Percentiles rank a stretch among this genome's conserved stretches.
phyloP scores from a whole-genome alignment of 2,329 filamentous ascomycete genomes.

The Trichoderma sp. region DNA sequence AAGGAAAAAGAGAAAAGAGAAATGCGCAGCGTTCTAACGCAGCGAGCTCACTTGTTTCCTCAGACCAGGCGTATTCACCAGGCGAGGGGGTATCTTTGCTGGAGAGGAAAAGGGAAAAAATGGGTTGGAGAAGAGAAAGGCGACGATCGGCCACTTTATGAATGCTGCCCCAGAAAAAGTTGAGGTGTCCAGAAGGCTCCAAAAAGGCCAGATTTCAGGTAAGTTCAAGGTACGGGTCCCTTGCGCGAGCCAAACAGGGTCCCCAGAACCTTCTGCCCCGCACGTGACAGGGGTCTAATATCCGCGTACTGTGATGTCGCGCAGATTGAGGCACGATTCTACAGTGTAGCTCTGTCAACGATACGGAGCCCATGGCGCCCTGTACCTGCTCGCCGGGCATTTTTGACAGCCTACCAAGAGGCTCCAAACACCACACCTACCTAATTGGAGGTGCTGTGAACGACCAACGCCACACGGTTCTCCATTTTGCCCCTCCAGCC shows the following conservation, averaged over 20 bases:
- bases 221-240: constrained; percentile 22
- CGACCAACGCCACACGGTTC: constrained; percentile 3
- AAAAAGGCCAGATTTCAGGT: constrained; percentile 55
- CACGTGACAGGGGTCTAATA: constrained; percentile 35
- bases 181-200: constrained; percentile 48
- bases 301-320: neutral
- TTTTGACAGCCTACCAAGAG: constrained; percentile 1
- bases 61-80: constrained; percentile 37
- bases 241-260: constrained; percentile 21
- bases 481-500: constrained; percentile 22
- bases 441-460: constrained; percentile 5
- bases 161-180: constrained; percentile 34
- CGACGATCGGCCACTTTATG: constrained; percentile 40
- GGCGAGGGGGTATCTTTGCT: constrained; percentile 32
- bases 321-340: neutral
- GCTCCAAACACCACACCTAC: constrained; percentile 8
- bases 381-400: constrained; percentile 3
- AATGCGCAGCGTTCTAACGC: constrained; percentile 33
- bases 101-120: constrained; percentile 33
- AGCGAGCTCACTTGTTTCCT: constrained; percentile 35
- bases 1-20: constrained; percentile 30
- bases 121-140: constrained; percentile 33
- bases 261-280: constrained; percentile 32
- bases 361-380: neutral
- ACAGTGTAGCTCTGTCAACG: neutral